These are phyloP conservation scores for Hysterangium stoloniferum DNA, from an alignment of 768 basidiomycete species.

Conservation along the genomic window DNA sequence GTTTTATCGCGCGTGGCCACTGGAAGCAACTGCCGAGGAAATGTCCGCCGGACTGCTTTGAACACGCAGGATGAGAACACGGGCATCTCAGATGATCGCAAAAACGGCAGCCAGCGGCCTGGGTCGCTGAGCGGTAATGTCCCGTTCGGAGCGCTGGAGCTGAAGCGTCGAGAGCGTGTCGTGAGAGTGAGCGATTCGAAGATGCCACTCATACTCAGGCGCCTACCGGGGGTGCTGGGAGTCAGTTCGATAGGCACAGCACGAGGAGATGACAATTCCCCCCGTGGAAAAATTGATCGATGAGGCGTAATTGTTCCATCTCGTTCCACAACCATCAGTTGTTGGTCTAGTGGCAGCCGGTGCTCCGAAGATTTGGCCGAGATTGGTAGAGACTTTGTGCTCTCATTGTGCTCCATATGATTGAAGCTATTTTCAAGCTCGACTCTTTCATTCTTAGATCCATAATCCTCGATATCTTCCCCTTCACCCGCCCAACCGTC, in stretches of 20 bases:
- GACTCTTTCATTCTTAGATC: constrained; percentile 18
- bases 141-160: background rate
- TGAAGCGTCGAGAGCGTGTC: constrained; percentile 8
- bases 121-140: background rate
- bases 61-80: constrained; percentile 42
- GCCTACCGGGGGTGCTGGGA: background rate
- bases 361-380: no score
- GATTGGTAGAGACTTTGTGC: no score
- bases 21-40: constrained; percentile 43
- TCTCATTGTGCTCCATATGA: no score
- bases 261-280: no score
- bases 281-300: no score
- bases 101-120: constrained; percentile 5
- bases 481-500: constrained; percentile 37
- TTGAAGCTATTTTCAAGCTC: no score
- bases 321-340: no score
- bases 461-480: constrained; percentile 17
- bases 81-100: constrained; percentile 30
- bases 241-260: no score
- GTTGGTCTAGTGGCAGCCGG: no score
- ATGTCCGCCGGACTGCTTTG: constrained; percentile 35
- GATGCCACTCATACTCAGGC: constrained; percentile 7
- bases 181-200: constrained; percentile 9
- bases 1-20: constrained; percentile 30
- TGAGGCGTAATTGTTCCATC: no score